These are phyloP conservation scores for Alloteropsis semialata DNA, from an alignment of 176 grass and related monocot genomes.

Conservation along the genomic window DNA sequence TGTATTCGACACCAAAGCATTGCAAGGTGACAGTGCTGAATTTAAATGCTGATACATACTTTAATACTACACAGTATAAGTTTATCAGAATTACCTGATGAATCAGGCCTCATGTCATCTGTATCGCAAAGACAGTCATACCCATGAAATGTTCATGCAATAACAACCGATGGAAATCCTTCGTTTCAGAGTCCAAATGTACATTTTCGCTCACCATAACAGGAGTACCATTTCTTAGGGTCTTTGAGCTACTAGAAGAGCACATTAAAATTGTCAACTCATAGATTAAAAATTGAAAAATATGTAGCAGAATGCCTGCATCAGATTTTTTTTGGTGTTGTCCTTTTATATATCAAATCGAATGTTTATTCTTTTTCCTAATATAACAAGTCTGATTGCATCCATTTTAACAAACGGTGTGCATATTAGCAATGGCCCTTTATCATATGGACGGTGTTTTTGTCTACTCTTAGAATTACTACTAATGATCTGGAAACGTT, in stretches of 20 bases:
- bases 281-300: neutral
- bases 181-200: neutral
- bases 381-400: neutral
- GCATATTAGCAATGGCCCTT: neutral
- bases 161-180: neutral
- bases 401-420: neutral
- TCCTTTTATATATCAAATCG: neutral
- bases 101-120: neutral
- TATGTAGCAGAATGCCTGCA: neutral
- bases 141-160: slow-evolving; percentile 4
- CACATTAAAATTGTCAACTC: neutral
- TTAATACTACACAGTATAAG: neutral
- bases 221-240: neutral
- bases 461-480: slow-evolving; percentile 14
- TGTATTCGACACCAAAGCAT: slow-evolving; percentile 99
- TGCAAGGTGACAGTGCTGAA: slow-evolving; percentile 61
- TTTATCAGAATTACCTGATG: neutral
- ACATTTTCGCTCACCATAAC: neutral
- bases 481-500: neutral
- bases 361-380: neutral
- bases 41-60: neutral
- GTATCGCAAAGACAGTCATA: neutral
- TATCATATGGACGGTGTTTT: neutral
- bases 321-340: neutral
- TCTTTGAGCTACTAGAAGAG: neutral